A percentile compares a stretch with the other conserved stretches of the same genome.
Conservation (phyloP, 176 grass and related monocot genomes). For the Dactylis glomerata region DNA sequence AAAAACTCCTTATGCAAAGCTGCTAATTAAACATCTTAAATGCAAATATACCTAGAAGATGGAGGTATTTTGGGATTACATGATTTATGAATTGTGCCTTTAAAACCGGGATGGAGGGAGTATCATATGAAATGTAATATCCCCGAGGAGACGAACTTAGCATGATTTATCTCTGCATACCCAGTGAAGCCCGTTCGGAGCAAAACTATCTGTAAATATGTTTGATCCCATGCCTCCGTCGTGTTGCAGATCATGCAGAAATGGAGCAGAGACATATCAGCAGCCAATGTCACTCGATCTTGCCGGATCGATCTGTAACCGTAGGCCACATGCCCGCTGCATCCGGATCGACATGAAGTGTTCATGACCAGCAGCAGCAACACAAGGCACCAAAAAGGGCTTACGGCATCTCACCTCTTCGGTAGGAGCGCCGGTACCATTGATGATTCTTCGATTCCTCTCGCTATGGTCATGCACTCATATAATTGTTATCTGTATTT, state of each 20-base stretch:
- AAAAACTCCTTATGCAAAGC: too few relatives aligned
- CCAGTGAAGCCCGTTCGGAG: not conserved
- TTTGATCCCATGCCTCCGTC: not conserved
- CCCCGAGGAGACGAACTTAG: not conserved
- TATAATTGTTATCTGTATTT: not conserved
- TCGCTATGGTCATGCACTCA: not conserved
- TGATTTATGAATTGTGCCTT: too few relatives aligned
- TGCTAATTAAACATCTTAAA: too few relatives aligned
- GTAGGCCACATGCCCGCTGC: not conserved
- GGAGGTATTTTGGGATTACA: too few relatives aligned
- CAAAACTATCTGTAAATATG: not conserved
- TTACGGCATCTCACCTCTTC: slow-evolving; percentile 1
- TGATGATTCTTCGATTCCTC: not conserved
- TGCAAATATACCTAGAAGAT: too few relatives aligned
- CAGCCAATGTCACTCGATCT: not conserved
- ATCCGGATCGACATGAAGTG: not conserved
- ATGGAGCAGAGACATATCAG: not conserved
- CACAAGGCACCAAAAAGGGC: not conserved
- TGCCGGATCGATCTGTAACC: not conserved
- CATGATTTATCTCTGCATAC: not conserved
- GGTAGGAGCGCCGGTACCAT: not conserved
- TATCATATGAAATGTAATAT: not conserved
- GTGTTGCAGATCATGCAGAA: not conserved
- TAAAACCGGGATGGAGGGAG: too few relatives aligned
- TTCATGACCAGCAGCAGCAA: not conserved